phyloP scores from a whole-genome alignment of 306 rosid genomes.

The Trichosanthes cucumerina region DNA sequence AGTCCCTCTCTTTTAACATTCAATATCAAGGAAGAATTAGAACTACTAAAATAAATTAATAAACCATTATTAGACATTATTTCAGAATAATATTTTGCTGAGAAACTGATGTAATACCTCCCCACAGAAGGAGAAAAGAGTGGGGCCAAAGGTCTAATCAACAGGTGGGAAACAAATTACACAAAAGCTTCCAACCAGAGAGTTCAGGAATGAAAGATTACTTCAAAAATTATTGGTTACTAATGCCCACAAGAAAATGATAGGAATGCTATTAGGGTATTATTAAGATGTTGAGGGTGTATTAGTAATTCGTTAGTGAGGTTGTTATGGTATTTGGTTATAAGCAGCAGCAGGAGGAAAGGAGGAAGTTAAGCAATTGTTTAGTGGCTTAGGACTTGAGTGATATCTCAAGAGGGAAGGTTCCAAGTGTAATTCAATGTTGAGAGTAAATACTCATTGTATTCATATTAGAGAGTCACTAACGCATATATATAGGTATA shows the following conservation, averaged over 20 bases:
- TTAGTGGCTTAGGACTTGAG: no score
- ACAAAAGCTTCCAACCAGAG: not conserved
- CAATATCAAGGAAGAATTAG: not conserved
- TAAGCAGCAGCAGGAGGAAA: no score
- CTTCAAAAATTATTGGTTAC: not conserved
- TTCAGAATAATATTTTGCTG: not conserved
- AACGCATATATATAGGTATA: no score
- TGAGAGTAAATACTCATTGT: no score
- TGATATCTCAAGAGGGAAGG: no score
- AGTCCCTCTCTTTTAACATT: not conserved
- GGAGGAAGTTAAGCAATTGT: no score
- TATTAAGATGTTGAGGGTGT: no score
- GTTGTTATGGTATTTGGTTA: no score
- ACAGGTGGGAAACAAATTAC: not conserved
- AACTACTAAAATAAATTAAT: not conserved
- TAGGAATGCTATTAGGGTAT: no score
- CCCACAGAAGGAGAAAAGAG: not conserved
- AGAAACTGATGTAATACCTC: not conserved
- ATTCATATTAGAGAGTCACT: no score
- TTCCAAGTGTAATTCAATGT: no score
- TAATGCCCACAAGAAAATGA: not conserved
- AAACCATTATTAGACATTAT: not conserved
- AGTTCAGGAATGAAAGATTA: not conserved
- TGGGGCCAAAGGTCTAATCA: not conserved
- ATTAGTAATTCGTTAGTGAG: no score